Conservation (phyloP, 164 flowering plant species). For the Hamamelis virginiana region DNA sequence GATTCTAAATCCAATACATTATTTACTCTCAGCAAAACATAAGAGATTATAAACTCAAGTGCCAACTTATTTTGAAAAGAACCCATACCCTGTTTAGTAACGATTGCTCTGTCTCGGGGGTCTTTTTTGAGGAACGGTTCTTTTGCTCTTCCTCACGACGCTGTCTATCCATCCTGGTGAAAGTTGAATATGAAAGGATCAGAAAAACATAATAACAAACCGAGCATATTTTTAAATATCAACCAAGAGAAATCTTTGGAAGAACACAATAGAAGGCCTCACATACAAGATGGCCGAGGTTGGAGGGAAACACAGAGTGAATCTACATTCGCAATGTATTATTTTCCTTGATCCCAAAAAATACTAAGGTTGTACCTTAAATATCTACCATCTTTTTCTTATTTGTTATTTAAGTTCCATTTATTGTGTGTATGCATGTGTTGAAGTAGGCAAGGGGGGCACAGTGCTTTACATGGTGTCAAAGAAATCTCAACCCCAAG, state of each 20-base stretch:
- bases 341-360: not conserved
- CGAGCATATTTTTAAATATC: not conserved
- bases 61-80: not conserved
- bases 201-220: not conserved
- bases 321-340: not conserved
- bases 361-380: not conserved
- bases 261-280: not conserved
- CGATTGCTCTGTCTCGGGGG: constrained; percentile 77
- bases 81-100: constrained; percentile 63
- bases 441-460: too few species aligned
- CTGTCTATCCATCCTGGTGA: constrained; percentile 91
- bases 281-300: not conserved
- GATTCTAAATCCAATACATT: not conserved
- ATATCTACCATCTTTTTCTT: not conserved
- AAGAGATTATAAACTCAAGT: too few species aligned
- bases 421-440: not conserved
- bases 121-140: constrained; percentile 72
- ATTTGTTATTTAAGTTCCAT: not conserved
- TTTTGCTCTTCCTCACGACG: constrained; percentile 91
- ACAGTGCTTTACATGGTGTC: too few species aligned
- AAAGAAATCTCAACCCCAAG: too few species aligned
- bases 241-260: not conserved
- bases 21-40: too few species aligned
- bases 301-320: not conserved
- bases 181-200: constrained; percentile 8